Evolutionary conservation across 2,329 filamentous ascomycete species (phyloP), one percentile per base, ranked within the genome.

Genomic region (Hymenoscyphus fraxineus): DNA sequence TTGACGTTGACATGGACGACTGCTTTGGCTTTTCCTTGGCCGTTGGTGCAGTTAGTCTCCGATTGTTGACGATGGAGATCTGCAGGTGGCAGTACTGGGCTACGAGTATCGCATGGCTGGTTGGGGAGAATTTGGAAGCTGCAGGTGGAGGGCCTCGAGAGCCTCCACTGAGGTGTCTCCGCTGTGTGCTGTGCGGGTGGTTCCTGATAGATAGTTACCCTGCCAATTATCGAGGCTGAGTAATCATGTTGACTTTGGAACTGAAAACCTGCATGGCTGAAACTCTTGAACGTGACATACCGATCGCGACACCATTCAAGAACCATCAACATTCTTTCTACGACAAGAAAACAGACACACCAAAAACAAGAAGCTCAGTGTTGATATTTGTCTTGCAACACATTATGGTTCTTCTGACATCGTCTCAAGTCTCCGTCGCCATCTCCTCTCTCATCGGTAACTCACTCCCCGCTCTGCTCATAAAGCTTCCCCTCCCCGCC

Each of bases 391-490:
- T 57, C 12, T 22, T 16, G 3, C 13, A 7, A 54, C 19, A 47
- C 54, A 60, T 57, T 63, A 73, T 74, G 63, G 64, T 71, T 65
- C 74, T 92, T 68, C 83, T 92, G 72, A 88, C 87, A 6, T 88
- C 87, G 16, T 82, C 85, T 10, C 89, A 92, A 79, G 88, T 91
- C 62, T 91, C 89, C 44, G 79, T 91, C 66, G 80, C 88, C 65
- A 78, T 89, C 65, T 88, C 89, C 32, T 83, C 84, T 10, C 76
- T 79, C 47, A 85, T 91, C 67, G 81, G 89, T 91, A 82, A 63
- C 31, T 51, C 56, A 32, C 41, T 59, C 31, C 59, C 64, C 60
- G 51, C 40, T 22, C 61, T 61, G 55, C 66, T 64, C 59, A 59
- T 66, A 65, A 65, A 54, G n/a, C 31, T 10, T 65, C 35, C 35